Evolutionary conservation across 106 monocot genomes (phyloP), one percentile per base, ranked within the genome.

Genomic region (Acanthochlamys bracteata): DNA sequence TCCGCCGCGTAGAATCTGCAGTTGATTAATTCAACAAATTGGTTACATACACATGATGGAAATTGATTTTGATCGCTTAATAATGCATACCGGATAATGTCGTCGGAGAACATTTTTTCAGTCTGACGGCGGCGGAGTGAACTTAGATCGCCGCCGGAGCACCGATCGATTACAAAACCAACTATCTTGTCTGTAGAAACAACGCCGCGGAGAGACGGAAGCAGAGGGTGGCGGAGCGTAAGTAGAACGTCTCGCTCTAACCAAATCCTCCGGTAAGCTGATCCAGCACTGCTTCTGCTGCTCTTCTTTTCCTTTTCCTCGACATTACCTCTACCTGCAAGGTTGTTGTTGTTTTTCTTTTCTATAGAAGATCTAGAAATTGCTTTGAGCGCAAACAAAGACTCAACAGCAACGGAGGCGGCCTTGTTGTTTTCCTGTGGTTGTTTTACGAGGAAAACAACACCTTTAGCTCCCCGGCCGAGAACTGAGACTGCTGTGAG

Each of bases 1-100:
- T 96, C 95, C 40, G 95, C 95, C 17, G 95, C 90, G 70, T 96
- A 96, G 73, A 96, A 96, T 11, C 94, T 87, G 59, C 23, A 66
- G 40, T 15, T 25, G 25, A 70, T 45, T 7, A 13, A 45, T 9
- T 45, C 13, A 45, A 45, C 10, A 45, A 45, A n/a, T n/a, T n/a
- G n/a, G n/a, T n/a, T n/a, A n/a, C n/a, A n/a, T n/a, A n/a, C n/a
- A n/a, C n/a, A n/a, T n/a, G n/a, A n/a, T n/a, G n/a, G n/a, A n/a
- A n/a, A n/a, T n/a, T n/a, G n/a, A n/a, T n/a, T 11, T 16, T 46
- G 14, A 46, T 10, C 45, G 11, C 14, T 46, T 14, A 54, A 54
- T 10, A 54, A 58, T 24, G 22, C 42, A 21, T 4, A 89, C 93
- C 86, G 62, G 52, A 95, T 96, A 65, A 74, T 41, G 20, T 83